Evolutionary conservation across 345 rosid genomes (phyloP), one percentile per base, ranked within the genome.

Genomic region (Salix dunnii): DNA sequence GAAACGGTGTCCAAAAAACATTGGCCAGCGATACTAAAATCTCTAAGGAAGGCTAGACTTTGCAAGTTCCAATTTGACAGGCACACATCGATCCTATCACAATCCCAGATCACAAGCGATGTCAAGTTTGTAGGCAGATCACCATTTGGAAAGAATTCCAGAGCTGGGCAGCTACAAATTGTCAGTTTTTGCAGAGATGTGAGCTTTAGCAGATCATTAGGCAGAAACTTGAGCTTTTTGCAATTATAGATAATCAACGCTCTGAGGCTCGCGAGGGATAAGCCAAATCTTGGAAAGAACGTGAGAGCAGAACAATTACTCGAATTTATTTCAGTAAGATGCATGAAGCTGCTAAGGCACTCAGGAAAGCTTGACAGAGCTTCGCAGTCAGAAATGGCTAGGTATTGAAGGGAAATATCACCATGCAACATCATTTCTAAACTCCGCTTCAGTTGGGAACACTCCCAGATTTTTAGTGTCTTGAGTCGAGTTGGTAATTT

Each of bases 11-110:
- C 66, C 33, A 40, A 7, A 67, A 67, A 25, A 16, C 72, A 30
- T 73, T 51, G 75, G 25, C 84, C 70, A 21, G 27, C 25, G 25
- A 81, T 40, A 65, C n/a, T 28, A 58, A 74, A 65, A 4, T 77
- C 72, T 74, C 25, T 82, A 16, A 79, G 85, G 69, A 36, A 74
- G 38, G 61, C 36, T 6, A 79, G 75, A 7, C 61, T 51, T 38
- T 61, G 72, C 18, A 82, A 70, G n/a, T 72, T 64, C 85, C 82
- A 82, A 13, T 72, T 53, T 48, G 79, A 72, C 38, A 76, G 8
- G 28, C 63, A 46, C 66, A 70, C 33, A 14, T 28, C 49, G 4
- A 82, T 16, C 61, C 51, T 17, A 25, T 64, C 31, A 60, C 79
- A 78, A 65, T 74, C 65, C 72, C 63, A 66, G 20, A 78, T 67